Conservation (phyloP, 2,329 filamentous ascomycete genomes). For the Aspergillus costaricaensis region DNA sequence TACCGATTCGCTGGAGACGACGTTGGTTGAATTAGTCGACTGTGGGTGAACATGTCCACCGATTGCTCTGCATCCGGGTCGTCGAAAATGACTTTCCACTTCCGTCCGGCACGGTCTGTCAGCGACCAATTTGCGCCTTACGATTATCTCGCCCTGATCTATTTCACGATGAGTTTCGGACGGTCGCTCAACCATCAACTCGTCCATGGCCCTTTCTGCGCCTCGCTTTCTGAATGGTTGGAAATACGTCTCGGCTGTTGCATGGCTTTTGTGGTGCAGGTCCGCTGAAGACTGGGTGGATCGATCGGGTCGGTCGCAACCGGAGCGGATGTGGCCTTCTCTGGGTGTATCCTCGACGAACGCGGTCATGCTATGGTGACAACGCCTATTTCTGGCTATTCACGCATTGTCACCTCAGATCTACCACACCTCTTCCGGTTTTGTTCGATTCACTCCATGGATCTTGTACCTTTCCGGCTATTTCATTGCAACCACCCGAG, state of each 20-base stretch:
- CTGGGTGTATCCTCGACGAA: slow-evolving; percentile 20
- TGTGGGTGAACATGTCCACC: not conserved
- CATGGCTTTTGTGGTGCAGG: slow-evolving; percentile 8
- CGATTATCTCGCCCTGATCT: slow-evolving; percentile 13
- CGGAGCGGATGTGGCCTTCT: slow-evolving; percentile 10
- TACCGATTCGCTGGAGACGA: not conserved
- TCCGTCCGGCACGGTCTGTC: not conserved
- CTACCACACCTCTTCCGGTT: not conserved
- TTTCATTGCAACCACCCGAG: not conserved
- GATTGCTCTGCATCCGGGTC: not conserved
- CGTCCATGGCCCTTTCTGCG: not conserved
- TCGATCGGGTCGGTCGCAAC: slow-evolving; percentile 24
- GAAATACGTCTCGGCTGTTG: slow-evolving; percentile 10
- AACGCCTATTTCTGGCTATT: not conserved
- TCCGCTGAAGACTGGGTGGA: not conserved
- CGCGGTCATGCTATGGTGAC: slow-evolving; percentile 15
- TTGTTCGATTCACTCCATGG: not conserved
- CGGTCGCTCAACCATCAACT: not conserved
- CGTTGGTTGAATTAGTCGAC: not conserved
- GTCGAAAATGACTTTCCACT: not conserved
- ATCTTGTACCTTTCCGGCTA: slow-evolving; percentile 1
- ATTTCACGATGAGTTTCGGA: slow-evolving; percentile 1
- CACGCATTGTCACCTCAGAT: not conserved
- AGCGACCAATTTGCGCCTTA: slow-evolving; percentile 9
- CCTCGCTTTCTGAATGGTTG: not conserved